Evolutionary conservation across 305 asterid species (phyloP), one percentile per base, ranked within the genome.

Genomic region (Withania somnifera): DNA sequence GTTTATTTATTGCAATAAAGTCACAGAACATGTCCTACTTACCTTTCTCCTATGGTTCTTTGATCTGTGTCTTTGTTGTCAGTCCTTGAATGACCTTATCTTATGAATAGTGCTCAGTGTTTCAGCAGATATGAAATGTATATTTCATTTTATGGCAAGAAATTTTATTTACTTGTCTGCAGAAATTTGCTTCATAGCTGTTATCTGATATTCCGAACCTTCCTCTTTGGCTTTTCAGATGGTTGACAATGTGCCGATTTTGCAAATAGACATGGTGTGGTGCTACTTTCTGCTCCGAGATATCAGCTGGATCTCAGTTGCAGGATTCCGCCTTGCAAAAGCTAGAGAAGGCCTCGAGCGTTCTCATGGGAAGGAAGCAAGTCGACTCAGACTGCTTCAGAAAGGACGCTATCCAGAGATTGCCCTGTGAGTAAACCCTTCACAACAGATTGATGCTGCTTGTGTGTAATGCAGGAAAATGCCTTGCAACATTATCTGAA

Each of bases 241-340:
- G 98, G 91, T 94, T 84, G 99, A 95, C 83, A 95, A 95, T 61
- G 99, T 92, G 47, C 79, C 98, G 26, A 91, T 95, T 84, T 92
- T 94, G 73, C 98, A 95, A 92, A 91, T 95, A 87, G 98, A 95
- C 86, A 93, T 95, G 93, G 99, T 95, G 61, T 95, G 98, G 99
- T 95, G 99, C 90, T 95, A 92, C 87, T 89, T 94, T 83, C 92
- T 94, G 98, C 97, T 95, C 58, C 93, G 89, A 11, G 99, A 95
- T 89, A 94, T 95, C 84, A 90, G 91, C 88, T 92, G 97, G 97
- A 92, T 95, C 38, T 89, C 97, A 47, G 94, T 89, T 86, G 99
- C 98, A 15, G 98, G 98, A 22, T 26, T 86, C 63, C 98, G 99
- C 83, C 97, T 96, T 24, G 89, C 91, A 77, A 92, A 91, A 84